Conservation (phyloP, 495 filamentous ascomycete genomes). For the Hypoxylon lienhwacheense region DNA sequence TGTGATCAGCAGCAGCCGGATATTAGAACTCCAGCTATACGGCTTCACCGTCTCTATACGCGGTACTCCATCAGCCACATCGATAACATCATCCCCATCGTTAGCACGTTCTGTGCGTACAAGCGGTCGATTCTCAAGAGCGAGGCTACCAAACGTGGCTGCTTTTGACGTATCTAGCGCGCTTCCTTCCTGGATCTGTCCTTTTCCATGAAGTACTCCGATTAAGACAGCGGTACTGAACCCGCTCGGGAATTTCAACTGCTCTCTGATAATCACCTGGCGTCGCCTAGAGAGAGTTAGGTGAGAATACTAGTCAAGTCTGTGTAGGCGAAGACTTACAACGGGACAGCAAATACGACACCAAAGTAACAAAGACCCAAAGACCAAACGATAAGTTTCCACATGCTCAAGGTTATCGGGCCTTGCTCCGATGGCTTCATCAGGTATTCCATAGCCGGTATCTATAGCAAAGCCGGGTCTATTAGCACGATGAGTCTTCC, state of each 20-base stretch:
- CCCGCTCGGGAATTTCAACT: conserved; percentile 89
- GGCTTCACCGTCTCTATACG: conserved; percentile 26
- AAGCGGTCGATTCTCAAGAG: conserved; percentile 34
- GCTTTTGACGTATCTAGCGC: conserved; percentile 35
- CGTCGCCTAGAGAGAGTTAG: conserved; percentile 51
- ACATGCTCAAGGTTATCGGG: conserved; percentile 68
- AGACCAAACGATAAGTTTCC: conserved; percentile 84
- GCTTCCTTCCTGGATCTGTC: conserved; percentile 24
- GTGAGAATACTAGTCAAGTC: conserved; percentile 26
- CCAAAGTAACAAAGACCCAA: conserved; percentile 93
- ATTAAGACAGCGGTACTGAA: conserved; percentile 96
- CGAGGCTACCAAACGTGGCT: conserved; percentile 38
- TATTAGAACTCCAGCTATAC: conserved; percentile 56
- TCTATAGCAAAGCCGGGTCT: conserved; percentile 34
- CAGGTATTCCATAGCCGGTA: conserved; percentile 89
- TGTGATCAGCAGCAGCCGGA: conserved; percentile 54
- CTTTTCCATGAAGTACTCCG: conserved; percentile 74
- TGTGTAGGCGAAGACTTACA: conserved; percentile 34
- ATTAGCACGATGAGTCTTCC: conserved; percentile 33
- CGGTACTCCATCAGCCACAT: background rate
- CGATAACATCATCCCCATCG: conserved; percentile 16
- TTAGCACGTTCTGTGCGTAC: conserved; percentile 11
- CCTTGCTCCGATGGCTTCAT: conserved; percentile 75
- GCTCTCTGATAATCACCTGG: conserved; percentile 90
- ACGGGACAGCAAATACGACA: conserved; percentile 90